A percentile compares a stretch with the other conserved stretches of the same genome.
phyloP scores from a whole-genome alignment of 495 filamentous ascomycete species.

The Trichodelitschia bisporula region DNA sequence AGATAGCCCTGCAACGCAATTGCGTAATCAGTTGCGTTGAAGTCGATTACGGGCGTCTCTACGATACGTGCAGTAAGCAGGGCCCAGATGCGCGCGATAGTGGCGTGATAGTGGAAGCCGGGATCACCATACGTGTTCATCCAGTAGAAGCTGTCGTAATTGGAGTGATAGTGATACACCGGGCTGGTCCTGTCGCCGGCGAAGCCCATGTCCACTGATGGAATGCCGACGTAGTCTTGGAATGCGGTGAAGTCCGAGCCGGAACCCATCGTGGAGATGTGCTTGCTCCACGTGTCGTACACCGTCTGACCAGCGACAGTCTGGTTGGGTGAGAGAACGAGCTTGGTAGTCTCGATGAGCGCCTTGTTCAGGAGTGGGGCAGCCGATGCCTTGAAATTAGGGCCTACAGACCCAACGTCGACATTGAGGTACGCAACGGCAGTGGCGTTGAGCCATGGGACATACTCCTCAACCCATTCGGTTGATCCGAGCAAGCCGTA shows the following conservation, averaged over 20 bases:
- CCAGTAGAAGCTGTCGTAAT: constrained; percentile 55
- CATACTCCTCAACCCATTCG: constrained; percentile 60
- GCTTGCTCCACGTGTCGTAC: constrained; percentile 29
- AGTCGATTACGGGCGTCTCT: constrained; percentile 17
- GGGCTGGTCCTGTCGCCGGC: constrained; percentile 17
- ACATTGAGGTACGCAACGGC: constrained; percentile 46
- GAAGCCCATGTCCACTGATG: constrained; percentile 38
- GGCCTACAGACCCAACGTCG: constrained; percentile 33
- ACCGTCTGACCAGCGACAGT: constrained; percentile 40
- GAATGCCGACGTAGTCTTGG: constrained; percentile 48
- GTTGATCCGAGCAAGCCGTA: constrained; percentile 46
- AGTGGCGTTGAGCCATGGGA: constrained; percentile 42
- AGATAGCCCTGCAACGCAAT: constrained; percentile 20
- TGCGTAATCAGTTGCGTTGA: constrained; percentile 20
- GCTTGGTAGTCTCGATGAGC: constrained; percentile 38
- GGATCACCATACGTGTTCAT: constrained; percentile 46
- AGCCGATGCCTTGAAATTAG: constrained; percentile 30
- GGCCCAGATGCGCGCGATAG: constrained; percentile 32
- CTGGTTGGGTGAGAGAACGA: constrained; percentile 58
- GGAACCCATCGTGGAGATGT: constrained; percentile 42
- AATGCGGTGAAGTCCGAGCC: constrained; percentile 57
- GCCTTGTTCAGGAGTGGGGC: constrained; percentile 60
- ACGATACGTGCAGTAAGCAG: constrained; percentile 17
- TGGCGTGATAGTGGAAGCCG: constrained; percentile 32
- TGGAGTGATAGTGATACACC: constrained; percentile 56